Evolutionary conservation across 2,329 filamentous ascomycete genomes (phyloP), one percentile per base, ranked within the genome.

Genomic region (Sclerotiophoma versabilis): DNA sequence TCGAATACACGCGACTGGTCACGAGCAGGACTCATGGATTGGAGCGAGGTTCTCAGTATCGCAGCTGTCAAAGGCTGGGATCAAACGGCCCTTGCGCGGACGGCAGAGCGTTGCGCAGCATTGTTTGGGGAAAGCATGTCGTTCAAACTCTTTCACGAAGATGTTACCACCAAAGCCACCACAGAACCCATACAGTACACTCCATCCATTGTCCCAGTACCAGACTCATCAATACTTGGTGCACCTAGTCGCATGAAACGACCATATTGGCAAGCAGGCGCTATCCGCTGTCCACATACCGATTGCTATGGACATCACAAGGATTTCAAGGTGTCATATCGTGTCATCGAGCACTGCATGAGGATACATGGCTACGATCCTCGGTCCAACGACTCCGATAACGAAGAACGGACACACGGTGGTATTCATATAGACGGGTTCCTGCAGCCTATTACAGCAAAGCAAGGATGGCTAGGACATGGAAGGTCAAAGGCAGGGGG

Each of bases 41-140:
- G 93, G 93, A 89, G 87, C 62, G 91, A 96, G 62, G 84, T 97
- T 1, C 76, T 97, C 23, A 90, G 90, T 0, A 81, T 92, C 0
- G 93, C 93, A 2, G 83, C 90, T 0, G 76, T 96, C 43, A 84
- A 84, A 2, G 91, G 90, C 0, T 93, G 92, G 75, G 58, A 72
- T 19, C 79, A 89, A 1, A 73, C 78, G 1, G 88, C 87, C 0
- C 75, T 97, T 11, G 83, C 86, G 46, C 84, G 90, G 25, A 84
- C 92, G 0, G 84, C 89, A 2, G 81, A 87, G 66, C 84, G 93
- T 42, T 98, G 93, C 66, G 85, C 89, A 2, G 79, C 84, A 38
- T 77, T 96, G 0, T 96, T 97, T 64, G 83, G 82, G 0, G 84
- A 95, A 74, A 79, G 83, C 20, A 92, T 95, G 84, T 76, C 79